A percentile compares a stretch with the other conserved stretches of the same genome.
phyloP scores from a whole-genome alignment of 306 rosid genomes.

The Leucaena leucocephala region DNA sequence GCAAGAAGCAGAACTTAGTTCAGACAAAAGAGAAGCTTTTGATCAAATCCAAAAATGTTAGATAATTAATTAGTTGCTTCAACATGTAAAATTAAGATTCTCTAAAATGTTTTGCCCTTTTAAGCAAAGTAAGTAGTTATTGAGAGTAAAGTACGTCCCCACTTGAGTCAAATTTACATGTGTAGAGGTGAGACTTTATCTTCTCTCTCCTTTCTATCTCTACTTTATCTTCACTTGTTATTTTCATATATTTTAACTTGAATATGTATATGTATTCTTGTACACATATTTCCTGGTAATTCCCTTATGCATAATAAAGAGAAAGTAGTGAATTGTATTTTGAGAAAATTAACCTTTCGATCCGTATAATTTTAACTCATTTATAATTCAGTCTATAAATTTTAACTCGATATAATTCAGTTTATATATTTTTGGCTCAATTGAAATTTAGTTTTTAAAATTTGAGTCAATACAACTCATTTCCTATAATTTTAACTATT shows the following conservation, averaged over 20 bases:
- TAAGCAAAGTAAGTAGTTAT: background rate
- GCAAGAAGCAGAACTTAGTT: slow-evolving; percentile 50
- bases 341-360: too few relatives aligned
- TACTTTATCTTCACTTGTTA: background rate
- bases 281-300: background rate
- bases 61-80: slow-evolving; percentile 10
- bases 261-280: slow-evolving; percentile 6
- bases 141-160: background rate
- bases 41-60: slow-evolving; percentile 42
- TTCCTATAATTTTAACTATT: too few relatives aligned
- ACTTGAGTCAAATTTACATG: background rate
- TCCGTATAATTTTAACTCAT: too few relatives aligned
- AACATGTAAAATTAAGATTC: background rate
- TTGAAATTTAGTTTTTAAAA: background rate
- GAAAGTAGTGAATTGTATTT: background rate
- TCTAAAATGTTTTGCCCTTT: background rate
- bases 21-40: slow-evolving; percentile 47
- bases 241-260: too few relatives aligned
- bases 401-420: too few relatives aligned
- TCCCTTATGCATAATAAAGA: background rate
- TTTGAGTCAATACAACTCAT: too few relatives aligned
- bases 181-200: background rate
- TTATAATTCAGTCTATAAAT: too few relatives aligned
- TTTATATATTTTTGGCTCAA: too few relatives aligned
- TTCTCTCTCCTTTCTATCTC: background rate